Conservation (phyloP, 768 basidiomycete species). For the Leccinum olivaceopallidum region DNA sequence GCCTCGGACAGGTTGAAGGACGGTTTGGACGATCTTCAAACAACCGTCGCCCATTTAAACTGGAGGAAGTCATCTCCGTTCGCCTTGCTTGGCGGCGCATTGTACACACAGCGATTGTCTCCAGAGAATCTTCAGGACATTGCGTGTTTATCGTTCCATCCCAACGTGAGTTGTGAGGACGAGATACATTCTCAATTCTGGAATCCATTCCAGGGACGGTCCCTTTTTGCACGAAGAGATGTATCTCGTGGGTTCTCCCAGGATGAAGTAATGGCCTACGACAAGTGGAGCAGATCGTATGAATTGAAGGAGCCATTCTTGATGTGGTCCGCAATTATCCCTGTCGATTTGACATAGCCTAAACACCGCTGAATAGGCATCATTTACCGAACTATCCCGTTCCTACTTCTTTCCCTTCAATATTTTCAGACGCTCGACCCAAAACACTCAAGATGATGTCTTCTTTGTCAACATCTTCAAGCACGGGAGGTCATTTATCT, state of each 20-base stretch:
- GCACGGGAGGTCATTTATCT: slow-evolving; percentile 43
- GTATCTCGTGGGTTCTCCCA: slow-evolving; percentile 62
- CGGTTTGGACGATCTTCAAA: slow-evolving; percentile 42
- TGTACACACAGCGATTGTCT: slow-evolving; percentile 40
- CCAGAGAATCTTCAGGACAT: slow-evolving; percentile 30
- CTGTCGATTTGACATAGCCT: slow-evolving; percentile 1
- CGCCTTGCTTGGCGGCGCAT: slow-evolving; percentile 53
- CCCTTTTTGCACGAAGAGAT: slow-evolving; percentile 45
- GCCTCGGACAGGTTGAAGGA: slow-evolving; percentile 34
- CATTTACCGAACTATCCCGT: slow-evolving; percentile 57
- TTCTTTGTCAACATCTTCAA: slow-evolving; percentile 45
- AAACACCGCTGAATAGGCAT: slow-evolving; percentile 36
- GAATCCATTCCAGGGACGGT: slow-evolving; percentile 16
- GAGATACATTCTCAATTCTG: background rate
- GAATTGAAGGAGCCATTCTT: slow-evolving; percentile 33
- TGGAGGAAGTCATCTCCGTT: slow-evolving; percentile 55
- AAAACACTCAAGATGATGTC: slow-evolving; percentile 37
- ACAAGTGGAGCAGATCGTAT: slow-evolving; percentile 38
- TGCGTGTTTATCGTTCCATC: slow-evolving; percentile 43
- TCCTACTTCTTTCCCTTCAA: slow-evolving; percentile 58
- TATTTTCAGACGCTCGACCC: slow-evolving; percentile 34
- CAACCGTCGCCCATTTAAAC: slow-evolving; percentile 49
- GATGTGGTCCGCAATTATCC: slow-evolving; percentile 36
- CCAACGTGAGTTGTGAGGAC: slow-evolving; percentile 18
- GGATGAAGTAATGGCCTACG: slow-evolving; percentile 36